Evolutionary conservation across 129 eudicot genomes (phyloP), one percentile per base, ranked within the genome.

Genomic region (Centella asiatica): DNA sequence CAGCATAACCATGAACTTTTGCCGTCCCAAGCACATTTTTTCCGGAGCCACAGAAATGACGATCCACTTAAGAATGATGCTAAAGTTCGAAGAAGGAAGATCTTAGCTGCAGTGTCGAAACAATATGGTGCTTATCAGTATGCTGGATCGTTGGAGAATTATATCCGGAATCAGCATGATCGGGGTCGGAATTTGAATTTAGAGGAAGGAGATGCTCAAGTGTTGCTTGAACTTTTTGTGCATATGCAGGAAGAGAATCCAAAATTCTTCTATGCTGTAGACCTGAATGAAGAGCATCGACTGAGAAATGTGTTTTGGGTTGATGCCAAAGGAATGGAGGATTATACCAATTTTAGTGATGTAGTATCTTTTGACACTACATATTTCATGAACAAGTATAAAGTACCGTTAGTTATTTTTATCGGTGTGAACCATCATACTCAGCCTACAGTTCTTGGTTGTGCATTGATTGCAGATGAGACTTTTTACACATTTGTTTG

Each of bases 1-100:
- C 95, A 90, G 60, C 97, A 90, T 64, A 90, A 90, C 56, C 97
- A 90, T 68, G 95, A 90, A 45, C 95, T 90, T 66, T 70, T 84
- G 44, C 98, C 95, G 0, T 81, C 81, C 34, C 98, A 90, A 61
- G 87, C 83, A 17, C 95, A 90, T 62, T 84, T 90, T 57, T 90
- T 90, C 64, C 72, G 95, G 33, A 87, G 98, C 71, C 98, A 87
- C 44, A 79, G 95, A 74, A 62, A 60, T 62, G 61, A 68, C 23
- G 95, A 90, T 56, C 74, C 83, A 28, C 83, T 72, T 69, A 79
- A 79, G 65, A 81, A 69, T 65, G 98, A 90, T 79, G 66, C 77
- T 6, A 88, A 80, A 69, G 75, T 78, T 47, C 79, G 90, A 37
- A 79, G 80, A 55, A 76, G 77, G 67, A 87, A 82, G 48, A 65